Evolutionary conservation across 257 asterid genomes (phyloP).

Genomic region (Nicotiana tabacum): DNA sequence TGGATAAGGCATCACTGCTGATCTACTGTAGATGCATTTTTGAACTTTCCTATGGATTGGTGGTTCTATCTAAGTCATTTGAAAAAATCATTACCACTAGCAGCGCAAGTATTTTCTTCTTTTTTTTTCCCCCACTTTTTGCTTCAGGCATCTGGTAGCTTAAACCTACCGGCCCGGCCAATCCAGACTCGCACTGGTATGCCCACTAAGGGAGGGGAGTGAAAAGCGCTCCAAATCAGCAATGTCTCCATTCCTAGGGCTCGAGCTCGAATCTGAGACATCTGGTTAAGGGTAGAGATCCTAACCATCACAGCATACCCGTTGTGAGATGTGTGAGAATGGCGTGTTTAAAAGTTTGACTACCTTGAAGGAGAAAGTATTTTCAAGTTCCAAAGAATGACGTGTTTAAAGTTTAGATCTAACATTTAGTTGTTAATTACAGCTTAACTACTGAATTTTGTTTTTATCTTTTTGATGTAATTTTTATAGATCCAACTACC

Average conservation of each 20-base stretch:
- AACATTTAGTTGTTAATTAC: background rate
- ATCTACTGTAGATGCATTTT: background rate
- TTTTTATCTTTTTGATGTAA: background rate
- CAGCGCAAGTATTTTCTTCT: background rate
- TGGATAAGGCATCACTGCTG: background rate
- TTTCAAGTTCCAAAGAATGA: slow-evolving; percentile 10
- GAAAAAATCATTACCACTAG: background rate
- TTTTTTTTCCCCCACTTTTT: background rate
- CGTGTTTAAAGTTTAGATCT: background rate
- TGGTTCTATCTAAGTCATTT: background rate
- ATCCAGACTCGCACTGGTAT: background rate
- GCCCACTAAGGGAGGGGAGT: background rate
- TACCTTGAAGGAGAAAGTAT: background rate
- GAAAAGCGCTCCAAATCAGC: background rate
- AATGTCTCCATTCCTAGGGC: background rate
- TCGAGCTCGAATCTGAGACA: background rate
- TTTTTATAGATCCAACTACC: background rate
- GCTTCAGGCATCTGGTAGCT: background rate
- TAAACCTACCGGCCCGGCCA: background rate
- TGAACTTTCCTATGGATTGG: background rate
- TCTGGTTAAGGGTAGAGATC: background rate
- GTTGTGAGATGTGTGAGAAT: background rate
- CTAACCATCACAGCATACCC: background rate
- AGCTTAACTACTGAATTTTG: background rate
- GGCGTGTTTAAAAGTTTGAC: background rate